Evolutionary conservation across 208 protist genomes (phyloP), one percentile per base, ranked within the genome.

Genomic region (Wallacemonas sp.): DNA sequence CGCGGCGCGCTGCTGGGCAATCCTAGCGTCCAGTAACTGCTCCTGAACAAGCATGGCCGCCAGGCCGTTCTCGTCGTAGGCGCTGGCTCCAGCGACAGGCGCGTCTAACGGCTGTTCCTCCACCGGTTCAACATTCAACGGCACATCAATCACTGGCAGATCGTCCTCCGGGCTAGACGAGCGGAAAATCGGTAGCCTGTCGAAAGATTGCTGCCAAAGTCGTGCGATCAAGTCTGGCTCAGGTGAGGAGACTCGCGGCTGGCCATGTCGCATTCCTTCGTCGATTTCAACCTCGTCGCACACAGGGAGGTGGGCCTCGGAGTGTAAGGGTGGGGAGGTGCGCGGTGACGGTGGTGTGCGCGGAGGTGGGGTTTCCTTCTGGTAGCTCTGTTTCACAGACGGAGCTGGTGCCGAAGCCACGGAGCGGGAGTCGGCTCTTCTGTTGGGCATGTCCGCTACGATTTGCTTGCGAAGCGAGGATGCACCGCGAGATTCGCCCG

Each of bases 31-130:
- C 25, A 67, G 45, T 28, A 22, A 18, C 22, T 59, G 52, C 38
- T 54, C 44, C 18, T 41, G 44, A 29, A 57, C 29, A 12, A 57
- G 50, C 26, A 65, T 65, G 26, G 42, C 12, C 10, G 46, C 31
- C 10, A 54, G 12, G 14, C 25, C 23, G 28, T 55, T 18, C 44
- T 48, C n/a, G n/a, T n/a, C n/a, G n/a, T n/a, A n/a, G n/a, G n/a
- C n/a, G n/a, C n/a, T n/a, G n/a, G n/a, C n/a, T n/a, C n/a, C n/a
- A n/a, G n/a, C n/a, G n/a, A n/a, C n/a, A n/a, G n/a, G n/a, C n/a
- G n/a, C n/a, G n/a, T n/a, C n/a, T n/a, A n/a, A n/a, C n/a, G n/a
- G n/a, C n/a, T n/a, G n/a, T n/a, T n/a, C n/a, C n/a, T n/a, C n/a
- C n/a, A n/a, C n/a, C n/a, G n/a, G n/a, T n/a, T n/a, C n/a, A n/a